phyloP scores from a whole-genome alignment of 345 rosid species.

The Clausena lansium region DNA sequence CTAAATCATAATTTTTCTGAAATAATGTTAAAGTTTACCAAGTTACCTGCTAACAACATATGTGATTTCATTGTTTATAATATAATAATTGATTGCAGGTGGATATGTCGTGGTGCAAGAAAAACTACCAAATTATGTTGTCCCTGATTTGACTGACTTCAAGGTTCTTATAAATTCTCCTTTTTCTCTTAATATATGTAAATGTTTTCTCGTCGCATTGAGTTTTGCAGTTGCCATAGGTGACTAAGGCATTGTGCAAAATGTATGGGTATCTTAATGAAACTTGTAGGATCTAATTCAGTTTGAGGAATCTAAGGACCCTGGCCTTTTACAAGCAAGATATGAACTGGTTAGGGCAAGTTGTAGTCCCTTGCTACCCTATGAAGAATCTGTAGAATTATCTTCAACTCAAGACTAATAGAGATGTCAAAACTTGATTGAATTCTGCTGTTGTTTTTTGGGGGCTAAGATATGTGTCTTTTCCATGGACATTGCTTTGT shows the following conservation, averaged over 20 bases:
- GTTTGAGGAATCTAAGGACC: neutral
- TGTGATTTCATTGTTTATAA: neutral
- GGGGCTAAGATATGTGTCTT: neutral
- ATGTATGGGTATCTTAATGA: neutral
- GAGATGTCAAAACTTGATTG: neutral
- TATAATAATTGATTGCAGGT: conserved; percentile 45
- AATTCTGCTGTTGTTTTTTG: neutral
- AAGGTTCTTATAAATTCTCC: conserved; percentile 42
- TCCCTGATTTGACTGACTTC: conserved; percentile 79
- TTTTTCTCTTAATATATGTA: neutral
- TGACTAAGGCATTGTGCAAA: neutral
- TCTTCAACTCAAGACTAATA: neutral
- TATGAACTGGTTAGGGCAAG: neutral
- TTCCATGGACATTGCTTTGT: neutral
- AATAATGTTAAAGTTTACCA: neutral
- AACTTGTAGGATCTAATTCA: neutral
- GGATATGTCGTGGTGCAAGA: conserved; percentile 78
- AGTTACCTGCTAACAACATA: neutral
- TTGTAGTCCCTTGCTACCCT: neutral
- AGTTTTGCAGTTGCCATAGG: neutral
- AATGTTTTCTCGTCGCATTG: neutral
- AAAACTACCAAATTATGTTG: conserved; percentile 80
- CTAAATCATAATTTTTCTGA: conserved; percentile 2
- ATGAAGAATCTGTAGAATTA: neutral
- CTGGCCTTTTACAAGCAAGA: neutral